Evolutionary conservation across 192 early-diverging fungal genomes (phyloP), one percentile per base, ranked within the genome.

Genomic region (Cetraspora pellucida): DNA sequence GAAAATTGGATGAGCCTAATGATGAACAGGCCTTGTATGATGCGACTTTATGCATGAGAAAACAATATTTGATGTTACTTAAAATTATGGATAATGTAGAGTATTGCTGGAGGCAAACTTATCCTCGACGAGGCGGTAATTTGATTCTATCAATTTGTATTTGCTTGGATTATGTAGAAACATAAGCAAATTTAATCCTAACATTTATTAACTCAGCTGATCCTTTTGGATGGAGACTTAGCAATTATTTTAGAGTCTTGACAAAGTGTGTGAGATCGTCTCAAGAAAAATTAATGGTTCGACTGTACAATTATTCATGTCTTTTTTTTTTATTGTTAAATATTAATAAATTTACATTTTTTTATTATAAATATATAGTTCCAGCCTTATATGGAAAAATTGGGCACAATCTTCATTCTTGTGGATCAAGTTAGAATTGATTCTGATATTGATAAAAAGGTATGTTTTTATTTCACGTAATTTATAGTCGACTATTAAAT

Each of bases 401-500:
- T 74, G 1, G 28, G 37, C 21, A 23, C 72, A 6, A 57, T 52
- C 21, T 60, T 74, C 25, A 61, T 74, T 25, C 8, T 27, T 27
- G 43, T 74, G 9, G 72, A 74, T 74, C 10, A 16, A 57, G 19
- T 21, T 21, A 74, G 72, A 17, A 28, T 45, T 46, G 72, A 74
- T 74, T 74, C 31, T 45, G 72, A 74, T 25, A 60, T 74, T 11
- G 72, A 74, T 14, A 74, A 74, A 60, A 74, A 60, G 43, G 72
- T 74, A 16, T 60, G 30, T 60, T 57, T 31, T 14, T 43, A 49
- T 28, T 27, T 46, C 8, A 23, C 23, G 8, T 14, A 1, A n/a
- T 43, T 60, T 8, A 19, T 54, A 54, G 13, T 54, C 21, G 7
- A 16, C 14, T 49, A 30, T 30, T 16, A 14, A 28, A 25, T 23